Conservation (phyloP, 106 monocot genomes). For the Platanthera zijinensis region DNA sequence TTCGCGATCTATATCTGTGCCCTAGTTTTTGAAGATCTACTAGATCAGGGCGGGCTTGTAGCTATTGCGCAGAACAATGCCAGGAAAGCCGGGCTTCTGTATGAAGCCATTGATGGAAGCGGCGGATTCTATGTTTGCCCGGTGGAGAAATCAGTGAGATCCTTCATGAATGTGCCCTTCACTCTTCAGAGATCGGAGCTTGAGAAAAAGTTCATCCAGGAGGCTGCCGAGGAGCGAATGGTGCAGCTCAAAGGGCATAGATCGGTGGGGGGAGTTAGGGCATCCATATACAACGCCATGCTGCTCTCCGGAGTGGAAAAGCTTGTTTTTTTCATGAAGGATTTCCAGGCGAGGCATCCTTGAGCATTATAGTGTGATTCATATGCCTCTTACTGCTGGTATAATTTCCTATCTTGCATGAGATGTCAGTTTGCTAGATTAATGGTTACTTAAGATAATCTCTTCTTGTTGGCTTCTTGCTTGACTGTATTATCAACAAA, state of each 20-base stretch:
- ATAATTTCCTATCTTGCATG: too few relatives aligned
- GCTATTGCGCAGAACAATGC: constrained; percentile 76
- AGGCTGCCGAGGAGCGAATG: constrained; percentile 82
- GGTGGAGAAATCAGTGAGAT: constrained; percentile 78
- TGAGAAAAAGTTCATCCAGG: constrained; percentile 93
- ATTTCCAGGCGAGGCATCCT: constrained; percentile 86
- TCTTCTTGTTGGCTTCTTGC: too few relatives aligned
- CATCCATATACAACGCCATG: constrained; percentile 98
- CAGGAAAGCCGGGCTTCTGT: constrained; percentile 70
- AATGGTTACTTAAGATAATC: too few relatives aligned
- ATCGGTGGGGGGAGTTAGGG: constrained; percentile 85
- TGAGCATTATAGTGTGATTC: background rate
- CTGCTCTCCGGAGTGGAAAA: constrained; percentile 80
- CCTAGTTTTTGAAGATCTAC: constrained; percentile 76
- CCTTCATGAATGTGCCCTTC: constrained; percentile 94
- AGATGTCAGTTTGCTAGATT: too few relatives aligned
- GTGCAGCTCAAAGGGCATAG: constrained; percentile 98
- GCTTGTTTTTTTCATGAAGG: constrained; percentile 97
- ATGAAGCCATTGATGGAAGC: constrained; percentile 80
- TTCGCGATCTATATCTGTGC: constrained; percentile 84
- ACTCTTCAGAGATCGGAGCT: constrained; percentile 59
- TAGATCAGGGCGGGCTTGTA: constrained; percentile 77
- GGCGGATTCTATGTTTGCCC: constrained; percentile 79
- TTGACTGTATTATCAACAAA: too few relatives aligned
- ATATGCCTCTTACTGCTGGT: background rate